Base-by-base conservation (phyloP, 2,329 filamentous ascomycete genomes). In the Daldinia sp. region DNA sequence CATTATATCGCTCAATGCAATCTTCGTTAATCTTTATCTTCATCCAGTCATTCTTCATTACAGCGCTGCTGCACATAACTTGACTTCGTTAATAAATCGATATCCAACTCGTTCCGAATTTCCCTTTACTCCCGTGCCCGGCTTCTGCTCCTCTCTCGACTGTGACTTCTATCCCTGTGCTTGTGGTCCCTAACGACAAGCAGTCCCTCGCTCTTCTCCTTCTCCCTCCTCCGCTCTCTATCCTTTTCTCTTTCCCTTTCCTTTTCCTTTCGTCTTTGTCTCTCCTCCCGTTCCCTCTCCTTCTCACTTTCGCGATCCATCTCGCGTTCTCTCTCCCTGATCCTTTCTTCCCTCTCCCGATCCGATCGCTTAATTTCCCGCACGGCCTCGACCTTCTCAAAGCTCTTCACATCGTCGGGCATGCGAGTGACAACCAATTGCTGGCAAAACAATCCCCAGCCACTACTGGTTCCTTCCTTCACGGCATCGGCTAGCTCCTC, bases 361-460 rank as follows among this genome's bases (percentile, higher is more conserved):
- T 69, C 56, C 6, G 68, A 65, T 12, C 62, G 65, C 39, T 46
- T 67, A 18, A 75, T 71, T 20, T 71, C 74, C 5, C 66, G 72
- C 6, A 73, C 71, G 20, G 70, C 64, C 13, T 79, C 76, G 61
- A 80, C 77, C 62, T 81, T 81, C 69, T 86, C 84, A 33, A 88
- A 83, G 48, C 80, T 79, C 76, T 85, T 84, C 63, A 90, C 86
- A 57, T 89, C 85, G 74, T 89, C 83, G 1, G 87, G 87, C 82
- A 87, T 87, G 35, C 89, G 82, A 33, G 84, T 84, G 63, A 91
- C 88, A 74, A 89, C 90, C 74, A 97, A 79, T 78, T 89, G 88
- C 71, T 90, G 82, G 76, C 92, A 94, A 78, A 96, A 96, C 69
- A 88, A 83, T 0, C 92, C 90, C 86, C 92, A 94, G 71, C 95